A percentile compares a stretch with the other conserved stretches of the same genome.
Evolutionary conservation across 768 basidiomycete genomes (phyloP).

Genomic region (Kwoniella mangroviensis): DNA sequence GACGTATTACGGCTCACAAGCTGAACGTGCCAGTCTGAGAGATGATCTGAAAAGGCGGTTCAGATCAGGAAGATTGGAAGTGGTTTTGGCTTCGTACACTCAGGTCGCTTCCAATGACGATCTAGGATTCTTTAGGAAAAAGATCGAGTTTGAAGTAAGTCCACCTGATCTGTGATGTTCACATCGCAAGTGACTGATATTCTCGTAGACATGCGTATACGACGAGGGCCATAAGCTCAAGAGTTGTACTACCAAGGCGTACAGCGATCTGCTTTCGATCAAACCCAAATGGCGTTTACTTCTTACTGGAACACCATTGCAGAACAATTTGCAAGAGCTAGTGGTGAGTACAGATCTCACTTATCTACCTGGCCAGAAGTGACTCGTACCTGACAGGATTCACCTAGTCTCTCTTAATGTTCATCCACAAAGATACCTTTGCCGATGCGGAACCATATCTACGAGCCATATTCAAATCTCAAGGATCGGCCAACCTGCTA

Average conservation of each 20-base stretch:
- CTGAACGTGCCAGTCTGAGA: constrained; percentile 75
- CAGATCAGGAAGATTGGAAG: constrained; percentile 75
- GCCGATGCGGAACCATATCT: constrained; percentile 74
- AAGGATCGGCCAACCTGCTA: constrained; percentile 83
- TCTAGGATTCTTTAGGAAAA: constrained; percentile 83
- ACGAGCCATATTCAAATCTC: constrained; percentile 92
- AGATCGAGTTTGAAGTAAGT: constrained; percentile 88
- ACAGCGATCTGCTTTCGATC: constrained; percentile 82
- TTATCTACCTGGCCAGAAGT: too few relatives aligned
- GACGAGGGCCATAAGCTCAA: constrained; percentile 98
- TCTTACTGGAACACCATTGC: constrained; percentile 92
- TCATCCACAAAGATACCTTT: constrained; percentile 92
- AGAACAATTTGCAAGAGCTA: constrained; percentile 63
- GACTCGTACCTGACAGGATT: constrained; percentile 2
- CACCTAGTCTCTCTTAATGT: constrained; percentile 91
- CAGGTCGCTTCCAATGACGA: constrained; percentile 85
- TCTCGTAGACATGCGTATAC: constrained; percentile 81
- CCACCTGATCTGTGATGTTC: constrained; percentile 13
- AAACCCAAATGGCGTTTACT: constrained; percentile 86
- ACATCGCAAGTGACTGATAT: background rate
- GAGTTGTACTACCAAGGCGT: constrained; percentile 96
- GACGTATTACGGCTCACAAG: constrained; percentile 92
- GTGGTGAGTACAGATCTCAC: constrained; percentile 54
- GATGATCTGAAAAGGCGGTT: constrained; percentile 69
- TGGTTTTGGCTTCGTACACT: constrained; percentile 94